Evolutionary conservation across 345 rosid species (phyloP), one percentile per base, ranked within the genome.

Genomic region (Eucalyptus albens): DNA sequence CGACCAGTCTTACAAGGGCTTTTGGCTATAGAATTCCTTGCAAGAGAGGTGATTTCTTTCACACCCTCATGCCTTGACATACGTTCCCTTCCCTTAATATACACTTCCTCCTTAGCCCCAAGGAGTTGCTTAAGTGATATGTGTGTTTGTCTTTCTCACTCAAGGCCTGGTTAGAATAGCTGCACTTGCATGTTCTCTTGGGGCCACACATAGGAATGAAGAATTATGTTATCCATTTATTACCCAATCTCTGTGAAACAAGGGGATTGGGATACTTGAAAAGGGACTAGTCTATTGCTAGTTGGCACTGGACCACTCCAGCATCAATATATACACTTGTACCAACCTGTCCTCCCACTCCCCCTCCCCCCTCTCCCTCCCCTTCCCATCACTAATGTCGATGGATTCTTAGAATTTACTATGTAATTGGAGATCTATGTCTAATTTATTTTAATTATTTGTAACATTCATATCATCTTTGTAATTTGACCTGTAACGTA

Each of bases 1-100:
- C 96, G 99, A 88, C 99, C 99, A 91, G 95, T 98, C 91, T 93
- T 98, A 87, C 99, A 98, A 92, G 99, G 99, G 59, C 99, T 98
- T 92, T 91, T 96, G 94, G 99, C 99, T 49, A 97, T 97, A 86
- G 99, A 97, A 91, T 97, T 95, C 94, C 95, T 98, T 87, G 97
- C 99, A 89, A 96, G 95, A 93, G 99, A 98, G 98, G 99, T 91
- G 97, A 65, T 88, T 90, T n/a, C 89, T 50, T 31, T 90, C 85
- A 40, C 2, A 8, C 47, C 29, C 47, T 40, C 47, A 22, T 5
- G 9, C 47, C 85, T 77, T 77, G 85, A 77, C 85, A 77, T 77
- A 11, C 6, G 47, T 77, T 77, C 85, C 47, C 85, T 77, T 77
- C 47, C 85, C 85, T 77, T 37, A 77, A 77, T 40, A 44, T 22